Percentiles rank a stretch among this genome's conserved stretches.
phyloP scores from a whole-genome alignment of 2,329 filamentous ascomycete species.

The Atkinsonella texensis region DNA sequence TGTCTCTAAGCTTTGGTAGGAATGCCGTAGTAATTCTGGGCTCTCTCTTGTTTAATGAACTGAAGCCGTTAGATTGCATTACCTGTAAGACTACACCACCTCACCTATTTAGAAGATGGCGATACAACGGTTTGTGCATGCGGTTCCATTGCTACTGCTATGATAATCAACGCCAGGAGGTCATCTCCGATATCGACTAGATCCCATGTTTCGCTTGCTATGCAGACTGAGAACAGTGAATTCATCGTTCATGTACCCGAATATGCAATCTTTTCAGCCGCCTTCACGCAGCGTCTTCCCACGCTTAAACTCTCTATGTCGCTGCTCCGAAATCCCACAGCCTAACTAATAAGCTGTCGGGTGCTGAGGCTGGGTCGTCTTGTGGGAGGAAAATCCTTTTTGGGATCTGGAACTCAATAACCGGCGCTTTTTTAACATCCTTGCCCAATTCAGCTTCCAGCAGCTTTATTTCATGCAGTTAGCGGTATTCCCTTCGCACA shows the following conservation, averaged over 20 bases:
- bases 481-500: not conserved
- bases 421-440: conserved; percentile 72
- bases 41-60: too few relatives aligned
- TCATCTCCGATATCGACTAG: not conserved
- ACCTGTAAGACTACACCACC: too few relatives aligned
- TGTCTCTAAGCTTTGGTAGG: too few relatives aligned
- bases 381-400: conserved; percentile 61
- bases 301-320: not conserved
- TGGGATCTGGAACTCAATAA: conserved; percentile 89
- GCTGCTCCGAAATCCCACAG: conserved; percentile 44
- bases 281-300: not conserved
- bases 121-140: too few relatives aligned
- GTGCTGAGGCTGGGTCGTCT: conserved; percentile 31
- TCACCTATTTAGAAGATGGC: too few relatives aligned
- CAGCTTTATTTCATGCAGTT: conserved; percentile 37
- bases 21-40: too few relatives aligned
- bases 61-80: too few relatives aligned
- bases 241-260: not conserved
- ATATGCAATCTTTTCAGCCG: not conserved
- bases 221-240: not conserved
- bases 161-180: too few relatives aligned
- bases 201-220: not conserved
- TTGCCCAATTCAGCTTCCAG: conserved; percentile 75
- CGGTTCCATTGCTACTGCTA: not conserved
- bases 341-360: conserved; percentile 45